Conservation (phyloP, 129 eudicot species). For the Chrysanthemum seticuspe region DNA sequence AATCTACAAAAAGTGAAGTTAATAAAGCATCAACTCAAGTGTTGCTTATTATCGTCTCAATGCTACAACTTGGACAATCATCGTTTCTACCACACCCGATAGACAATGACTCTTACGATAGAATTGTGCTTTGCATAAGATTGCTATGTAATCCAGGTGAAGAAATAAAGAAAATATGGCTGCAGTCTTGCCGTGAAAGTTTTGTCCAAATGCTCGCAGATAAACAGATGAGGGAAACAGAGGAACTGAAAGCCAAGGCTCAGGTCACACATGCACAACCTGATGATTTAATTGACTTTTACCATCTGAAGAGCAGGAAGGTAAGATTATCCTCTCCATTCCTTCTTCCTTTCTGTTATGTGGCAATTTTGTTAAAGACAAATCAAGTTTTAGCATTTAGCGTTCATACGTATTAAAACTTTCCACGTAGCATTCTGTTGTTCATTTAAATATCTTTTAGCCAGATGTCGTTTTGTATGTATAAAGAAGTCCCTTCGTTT, state of each 20-base stretch:
- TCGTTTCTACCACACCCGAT: conserved; percentile 92
- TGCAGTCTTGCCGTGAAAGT: conserved; percentile 88
- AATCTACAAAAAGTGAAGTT: conserved; percentile 72
- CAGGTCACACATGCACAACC: conserved; percentile 87
- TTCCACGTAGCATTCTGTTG: neutral
- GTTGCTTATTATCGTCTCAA: conserved; percentile 66
- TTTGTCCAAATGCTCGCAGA: conserved; percentile 98
- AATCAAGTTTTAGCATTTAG: too few species aligned
- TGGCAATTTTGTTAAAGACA: too few species aligned
- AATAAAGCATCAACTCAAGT: conserved; percentile 63
- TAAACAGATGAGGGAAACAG: conserved; percentile 87
- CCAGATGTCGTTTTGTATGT: neutral
- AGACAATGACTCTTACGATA: conserved; percentile 84
- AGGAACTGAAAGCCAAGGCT: conserved; percentile 89
- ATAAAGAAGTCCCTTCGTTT: too few species aligned
- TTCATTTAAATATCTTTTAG: neutral
- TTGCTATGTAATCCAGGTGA: conserved; percentile 71
- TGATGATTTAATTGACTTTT: conserved; percentile 95
- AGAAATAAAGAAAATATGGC: conserved; percentile 76
- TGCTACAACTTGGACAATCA: conserved; percentile 92
- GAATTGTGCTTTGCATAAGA: conserved; percentile 81
- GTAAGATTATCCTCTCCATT: conserved; percentile 34
- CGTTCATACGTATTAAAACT: neutral
- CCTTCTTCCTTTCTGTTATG: neutral
- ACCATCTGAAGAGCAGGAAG: conserved; percentile 95